These are phyloP conservation scores for Pseudisothecium myosuroides DNA, from an alignment of 225 moss, liverwort and hornwort species.

Conservation along the genomic window DNA sequence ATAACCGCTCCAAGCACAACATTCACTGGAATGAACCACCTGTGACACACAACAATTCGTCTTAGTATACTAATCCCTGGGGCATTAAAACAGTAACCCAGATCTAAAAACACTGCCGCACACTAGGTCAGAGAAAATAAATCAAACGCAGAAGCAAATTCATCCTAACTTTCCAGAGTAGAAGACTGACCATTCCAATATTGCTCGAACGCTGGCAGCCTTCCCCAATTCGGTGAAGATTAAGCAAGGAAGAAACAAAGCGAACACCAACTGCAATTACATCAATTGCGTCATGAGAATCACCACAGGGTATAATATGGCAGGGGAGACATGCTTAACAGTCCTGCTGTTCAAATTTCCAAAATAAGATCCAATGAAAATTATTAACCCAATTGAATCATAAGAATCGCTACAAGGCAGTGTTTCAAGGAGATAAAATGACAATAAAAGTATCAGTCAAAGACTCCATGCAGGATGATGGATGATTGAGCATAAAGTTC, in stretches of 20 bases:
- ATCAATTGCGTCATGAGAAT: not conserved
- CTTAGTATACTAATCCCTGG: not conserved
- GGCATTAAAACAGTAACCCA: not conserved
- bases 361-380: not conserved
- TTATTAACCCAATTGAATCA: not conserved
- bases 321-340: not conserved
- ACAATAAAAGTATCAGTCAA: not conserved
- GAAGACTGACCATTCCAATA: constrained; percentile 54
- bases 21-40: constrained; percentile 95
- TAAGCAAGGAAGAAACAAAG: constrained; percentile 72
- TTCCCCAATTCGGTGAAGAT: constrained; percentile 77
- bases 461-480: not conserved
- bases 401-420: not conserved
- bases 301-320: not conserved
- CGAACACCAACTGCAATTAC: constrained; percentile 65
- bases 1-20: constrained; percentile 44
- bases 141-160: not conserved
- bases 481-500: not conserved
- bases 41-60: not conserved
- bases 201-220: constrained; percentile 52
- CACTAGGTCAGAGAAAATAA: not conserved
- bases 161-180: not conserved
- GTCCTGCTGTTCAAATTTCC: not conserved
- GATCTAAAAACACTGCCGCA: not conserved
- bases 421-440: not conserved